Evolutionary conservation across 2,329 filamentous ascomycete genomes (phyloP).

Genomic region (Fusarium fujikuroi): DNA sequence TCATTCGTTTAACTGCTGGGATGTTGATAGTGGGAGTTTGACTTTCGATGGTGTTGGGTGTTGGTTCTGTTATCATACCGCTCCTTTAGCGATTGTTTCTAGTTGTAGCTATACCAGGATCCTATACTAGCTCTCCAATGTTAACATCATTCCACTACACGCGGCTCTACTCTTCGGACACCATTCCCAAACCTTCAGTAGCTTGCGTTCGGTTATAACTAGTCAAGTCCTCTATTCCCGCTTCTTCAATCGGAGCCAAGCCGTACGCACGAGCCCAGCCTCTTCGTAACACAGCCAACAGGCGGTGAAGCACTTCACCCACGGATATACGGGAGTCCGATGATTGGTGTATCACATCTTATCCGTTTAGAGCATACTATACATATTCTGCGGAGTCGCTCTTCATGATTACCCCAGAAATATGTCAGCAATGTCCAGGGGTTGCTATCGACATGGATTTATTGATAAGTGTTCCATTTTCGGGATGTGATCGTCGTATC

Average conservation of each 20-base stretch:
- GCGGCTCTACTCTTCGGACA: not conserved
- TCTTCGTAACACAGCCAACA: not conserved
- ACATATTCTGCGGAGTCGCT: not conserved
- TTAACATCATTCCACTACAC: not conserved
- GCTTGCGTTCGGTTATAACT: not conserved
- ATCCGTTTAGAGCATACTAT: not conserved
- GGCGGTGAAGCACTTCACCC: not conserved
- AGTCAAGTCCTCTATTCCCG: not conserved
- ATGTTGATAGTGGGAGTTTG: not conserved
- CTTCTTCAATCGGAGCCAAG: not conserved
- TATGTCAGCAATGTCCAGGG: not conserved
- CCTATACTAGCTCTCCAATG: not conserved
- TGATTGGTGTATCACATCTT: not conserved
- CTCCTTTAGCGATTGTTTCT: not conserved
- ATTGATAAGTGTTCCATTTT: not conserved
- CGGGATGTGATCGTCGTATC: not conserved
- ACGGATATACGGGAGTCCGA: not conserved
- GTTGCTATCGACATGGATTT: not conserved
- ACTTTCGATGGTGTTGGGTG: not conserved
- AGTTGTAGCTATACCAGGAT: not conserved
- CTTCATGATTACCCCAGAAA: not conserved
- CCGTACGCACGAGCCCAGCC: not conserved
- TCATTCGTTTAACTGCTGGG: not conserved
- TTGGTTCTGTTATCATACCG: not conserved
- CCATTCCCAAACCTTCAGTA: not conserved